A percentile compares a stretch with the other conserved stretches of the same genome.
Evolutionary conservation across 768 basidiomycete species (phyloP).

Genomic region (Lactarius sp.): DNA sequence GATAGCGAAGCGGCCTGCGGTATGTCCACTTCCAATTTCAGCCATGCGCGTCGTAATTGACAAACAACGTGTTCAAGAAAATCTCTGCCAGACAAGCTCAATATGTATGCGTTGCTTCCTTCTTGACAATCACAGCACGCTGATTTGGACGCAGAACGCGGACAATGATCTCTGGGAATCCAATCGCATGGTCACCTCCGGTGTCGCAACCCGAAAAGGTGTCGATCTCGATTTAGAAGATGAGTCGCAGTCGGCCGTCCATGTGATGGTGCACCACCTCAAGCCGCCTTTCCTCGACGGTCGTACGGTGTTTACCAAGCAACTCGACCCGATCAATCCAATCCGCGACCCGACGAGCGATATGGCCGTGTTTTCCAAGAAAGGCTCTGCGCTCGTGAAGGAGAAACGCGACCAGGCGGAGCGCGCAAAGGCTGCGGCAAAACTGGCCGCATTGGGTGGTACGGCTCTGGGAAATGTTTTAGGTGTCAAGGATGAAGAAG

Average conservation of each 20-base stretch:
- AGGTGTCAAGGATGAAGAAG: constrained; percentile 94
- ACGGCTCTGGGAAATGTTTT: constrained; percentile 95
- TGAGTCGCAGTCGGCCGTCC: constrained; percentile 92
- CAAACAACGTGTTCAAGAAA: constrained; percentile 44
- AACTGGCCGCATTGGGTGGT: constrained; percentile 86
- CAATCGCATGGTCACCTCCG: constrained; percentile 95
- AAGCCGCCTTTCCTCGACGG: constrained; percentile 99
- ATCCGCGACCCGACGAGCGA: constrained; percentile 91
- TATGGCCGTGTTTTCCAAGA: constrained; percentile 93
- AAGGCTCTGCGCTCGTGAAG: constrained; percentile 90
- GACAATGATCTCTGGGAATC: constrained; percentile 99
- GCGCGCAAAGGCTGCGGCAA: constrained; percentile 92
- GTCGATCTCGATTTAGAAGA: constrained; percentile 96
- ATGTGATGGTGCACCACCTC: constrained; percentile 94
- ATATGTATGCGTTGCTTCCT: constrained; percentile 58
- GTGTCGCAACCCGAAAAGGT: constrained; percentile 80
- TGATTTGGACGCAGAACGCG: constrained; percentile 59
- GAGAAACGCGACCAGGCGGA: constrained; percentile 97
- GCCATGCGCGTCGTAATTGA: constrained; percentile 24
- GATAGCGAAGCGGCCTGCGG: constrained; percentile 69
- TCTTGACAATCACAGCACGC: not conserved
- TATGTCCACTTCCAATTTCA: constrained; percentile 34
- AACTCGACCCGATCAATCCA: constrained; percentile 95
- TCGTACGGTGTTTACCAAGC: constrained; percentile 91
- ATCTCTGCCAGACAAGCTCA: constrained; percentile 94